Conservation (phyloP, 345 rosid genomes). For the Citrus hindsii region DNA sequence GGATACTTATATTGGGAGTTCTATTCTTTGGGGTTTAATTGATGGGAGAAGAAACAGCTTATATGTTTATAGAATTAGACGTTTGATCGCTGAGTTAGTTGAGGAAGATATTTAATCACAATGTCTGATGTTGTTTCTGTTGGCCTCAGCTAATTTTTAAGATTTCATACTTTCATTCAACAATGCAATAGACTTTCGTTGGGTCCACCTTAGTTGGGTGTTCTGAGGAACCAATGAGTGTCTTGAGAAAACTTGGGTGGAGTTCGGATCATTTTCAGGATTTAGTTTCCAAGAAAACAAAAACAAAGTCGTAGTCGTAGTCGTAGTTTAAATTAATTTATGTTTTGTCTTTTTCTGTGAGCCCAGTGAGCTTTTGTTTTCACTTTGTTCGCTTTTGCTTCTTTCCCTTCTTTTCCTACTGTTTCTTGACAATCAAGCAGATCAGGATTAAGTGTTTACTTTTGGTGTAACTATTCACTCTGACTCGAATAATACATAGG, state of each 20-base stretch:
- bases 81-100: background rate
- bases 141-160: background rate
- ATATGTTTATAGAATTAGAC: background rate
- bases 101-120: background rate
- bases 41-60: background rate
- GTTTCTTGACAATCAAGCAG: background rate
- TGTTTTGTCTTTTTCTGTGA: background rate
- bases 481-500: too few relatives aligned
- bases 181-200: background rate
- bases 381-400: background rate
- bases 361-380: background rate
- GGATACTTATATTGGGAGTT: too few relatives aligned
- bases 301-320: background rate
- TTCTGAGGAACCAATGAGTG: background rate
- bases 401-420: background rate
- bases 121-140: too few relatives aligned
- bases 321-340: background rate
- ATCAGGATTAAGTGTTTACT: too few relatives aligned
- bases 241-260: background rate
- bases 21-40: too few relatives aligned
- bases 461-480: too few relatives aligned
- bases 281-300: constrained; percentile 2
- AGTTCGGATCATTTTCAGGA: background rate
- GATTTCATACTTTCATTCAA: too few relatives aligned
- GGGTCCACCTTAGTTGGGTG: background rate